Evolutionary conservation across 805 yeast genomes (phyloP), one percentile per base, ranked within the genome.

Genomic region (Candida jianshihensis): DNA sequence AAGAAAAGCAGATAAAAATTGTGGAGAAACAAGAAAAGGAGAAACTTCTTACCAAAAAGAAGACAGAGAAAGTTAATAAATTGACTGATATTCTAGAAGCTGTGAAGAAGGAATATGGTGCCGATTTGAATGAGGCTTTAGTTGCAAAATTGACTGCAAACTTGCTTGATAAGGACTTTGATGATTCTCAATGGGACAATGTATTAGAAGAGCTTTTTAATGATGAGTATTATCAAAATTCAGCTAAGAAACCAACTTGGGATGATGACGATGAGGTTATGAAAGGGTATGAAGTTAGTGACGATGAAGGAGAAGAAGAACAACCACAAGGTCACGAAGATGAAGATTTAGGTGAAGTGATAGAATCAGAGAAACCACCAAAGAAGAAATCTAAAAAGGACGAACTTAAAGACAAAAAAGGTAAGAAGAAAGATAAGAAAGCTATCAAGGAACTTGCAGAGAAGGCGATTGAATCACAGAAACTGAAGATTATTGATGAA

Each of bases 161-260:
- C 31, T 70, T 90, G 47, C 63, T 92, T 42, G 83, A 84, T 29
- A 94, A 83, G 34, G 97, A 92, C 53, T 92, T 86, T 56, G 87
- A 85, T 47, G 87, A 82, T 51, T 73, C 80, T 19, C 95, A 86
- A 42, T 92, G 97, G 97, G 97, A 92, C 57, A 64, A 60, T 39
- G 78, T 85, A 43, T 78, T 92, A 80, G 75, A 81, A 32, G 82
- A 83, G 53, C 75, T 90, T 22, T 92, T 92, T 56, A 75, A 87
- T 53, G 96, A 89, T 33, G 86, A 80, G 39, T 89, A 73, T 54
- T 88, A 89, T 49, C 67, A 66, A n/a, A 77, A 69, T 27, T 70
- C 61, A 13, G 64, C 54, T 19, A 58, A 53, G 8, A 81, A 78
- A 47, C 88, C 89, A n/a, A 68, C 69, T 19, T 78, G 83, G 79